These are phyloP conservation scores for Pestalotiopsis sp. DNA, from an alignment of 2,329 filamentous ascomycete genomes.

Conservation along the genomic window DNA sequence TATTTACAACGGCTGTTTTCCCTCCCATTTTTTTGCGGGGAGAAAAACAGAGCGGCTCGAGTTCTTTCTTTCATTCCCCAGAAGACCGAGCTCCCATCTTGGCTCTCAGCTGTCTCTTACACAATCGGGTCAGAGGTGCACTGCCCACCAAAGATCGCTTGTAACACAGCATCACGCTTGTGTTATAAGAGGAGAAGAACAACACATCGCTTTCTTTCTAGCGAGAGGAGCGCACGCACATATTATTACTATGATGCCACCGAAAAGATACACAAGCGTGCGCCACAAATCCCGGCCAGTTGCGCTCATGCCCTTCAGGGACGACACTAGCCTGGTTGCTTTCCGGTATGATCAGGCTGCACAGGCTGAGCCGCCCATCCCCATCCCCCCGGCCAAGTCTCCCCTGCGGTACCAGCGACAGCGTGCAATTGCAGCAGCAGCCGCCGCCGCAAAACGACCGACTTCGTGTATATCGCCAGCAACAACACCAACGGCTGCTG, in stretches of 20 bases:
- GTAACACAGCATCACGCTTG: slow-evolving; percentile 4
- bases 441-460: slow-evolving; percentile 17
- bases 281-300: slow-evolving; percentile 43
- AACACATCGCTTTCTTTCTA: not conserved
- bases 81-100: not conserved
- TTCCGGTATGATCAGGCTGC: slow-evolving; percentile 65
- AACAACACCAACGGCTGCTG: slow-evolving; percentile 7
- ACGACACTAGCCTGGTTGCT: slow-evolving; percentile 54
- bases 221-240: not conserved
- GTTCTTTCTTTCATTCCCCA: not conserved
- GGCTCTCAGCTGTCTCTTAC: not conserved
- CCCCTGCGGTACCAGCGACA: slow-evolving; percentile 29
- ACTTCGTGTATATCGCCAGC: slow-evolving; percentile 17
- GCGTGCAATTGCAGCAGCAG: not conserved
- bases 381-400: slow-evolving; percentile 48
- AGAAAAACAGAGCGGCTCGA: not conserved
- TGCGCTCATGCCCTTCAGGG: slow-evolving; percentile 43
- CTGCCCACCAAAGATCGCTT: not conserved
- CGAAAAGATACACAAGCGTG: slow-evolving; percentile 44
- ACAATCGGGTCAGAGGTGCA: not conserved
- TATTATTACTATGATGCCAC: slow-evolving; percentile 30
- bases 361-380: slow-evolving; percentile 60
- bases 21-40: not conserved
- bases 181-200: not conserved
- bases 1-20: not conserved